Evolutionary conservation across 139 green algal species (phyloP), one percentile per base, ranked within the genome.

Genomic region (Volvox reticuliferus): DNA sequence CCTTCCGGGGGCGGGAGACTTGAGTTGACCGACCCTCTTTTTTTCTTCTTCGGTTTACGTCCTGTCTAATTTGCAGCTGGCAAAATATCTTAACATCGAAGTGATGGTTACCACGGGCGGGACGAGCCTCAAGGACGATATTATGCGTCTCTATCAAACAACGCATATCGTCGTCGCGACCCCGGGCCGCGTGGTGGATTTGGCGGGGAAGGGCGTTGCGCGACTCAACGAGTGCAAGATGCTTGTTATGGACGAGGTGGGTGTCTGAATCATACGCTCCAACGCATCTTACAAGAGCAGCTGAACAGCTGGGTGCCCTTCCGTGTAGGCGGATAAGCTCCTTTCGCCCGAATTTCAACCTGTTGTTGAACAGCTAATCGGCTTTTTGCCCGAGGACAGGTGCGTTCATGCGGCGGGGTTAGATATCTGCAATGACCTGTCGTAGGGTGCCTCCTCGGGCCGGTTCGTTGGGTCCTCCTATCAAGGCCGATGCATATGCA

Each of bases 41-140:
- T 55, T 55, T 9, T 55, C 5, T 9, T 9, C 44, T 55, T 55
- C 44, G 12, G 6, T 24, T 28, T 24, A 73, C 65, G 65, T 24
- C 12, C 16, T 73, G 21, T 20, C 16, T 14, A 14, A 13, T 20
- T 30, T 20, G 2, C 86, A 90, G 95, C 96, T 99, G 63, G 97
- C 97, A 87, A 99, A 99, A 96, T 97, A 99, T 93, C 94, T 99
- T 91, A 84, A 82, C 2, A 73, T 93, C 2, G 93, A 99, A 86
- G 95, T 99, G 35, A 99, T 99, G 97, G 98, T 99, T 0, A 99
- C 98, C 18, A 99, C 98, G 0, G 98, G 98, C 18, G 98, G 98
- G 62, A 99, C 98, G 32, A 96, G 89, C 79, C 95, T 99, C 12
- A 97, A 98, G 77, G 98, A 99, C 91, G 98, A 99, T 95, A 99